Evolutionary conservation across 2,329 filamentous ascomycete species (phyloP), one percentile per base, ranked within the genome.

Genomic region (Nigrospora osmanthi): DNA sequence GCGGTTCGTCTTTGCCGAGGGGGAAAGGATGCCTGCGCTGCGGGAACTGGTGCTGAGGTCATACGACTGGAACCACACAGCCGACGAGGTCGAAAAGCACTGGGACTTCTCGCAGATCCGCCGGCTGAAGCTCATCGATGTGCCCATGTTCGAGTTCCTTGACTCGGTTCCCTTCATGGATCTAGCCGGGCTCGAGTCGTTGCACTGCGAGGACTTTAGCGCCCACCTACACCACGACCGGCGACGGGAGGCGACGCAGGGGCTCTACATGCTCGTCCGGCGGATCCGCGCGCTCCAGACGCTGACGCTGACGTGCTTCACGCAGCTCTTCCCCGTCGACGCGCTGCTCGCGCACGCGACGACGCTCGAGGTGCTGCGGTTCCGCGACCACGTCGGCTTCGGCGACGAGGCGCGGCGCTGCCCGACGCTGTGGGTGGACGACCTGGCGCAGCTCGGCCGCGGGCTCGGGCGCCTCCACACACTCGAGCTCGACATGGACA

Each of bases 401-500:
- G 54, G 53, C 10, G 68, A 74, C 40, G 68, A 72, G 40, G 54
- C 60, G 37, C 56, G 57, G 23, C 57, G 48, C 12, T 73, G 70
- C 43, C 71, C 70, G 5, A 73, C 70, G 3, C 46, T 75, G 34
- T 49, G 48, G 17, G 47, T 56, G 2, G 54, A 44, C n/a, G 60
- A 68, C 38, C 46, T 73, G 11, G 45, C 54, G 3, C 35, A 42
- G 1, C 59, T 75, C 3, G 59, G 67, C 0, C 47, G 43, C 2
- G 45, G 47, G 3, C 48, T 74, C 6, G 48, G 47, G 4, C 40
- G 49, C 4, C 58, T 75, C 4, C 61, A 63, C 28, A 62, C 60
- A 0, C 63, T 75, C 6, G 72, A 75, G 54, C 49, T 76, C 11
- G 72, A 75, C 53, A 64, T 74, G 61, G 71, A 75, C 47, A 51